A percentile compares a stretch with the other conserved stretches of the same genome.
Evolutionary conservation across 176 grass and related monocot species (phyloP).

Genomic region (Eragrostis curvula): DNA sequence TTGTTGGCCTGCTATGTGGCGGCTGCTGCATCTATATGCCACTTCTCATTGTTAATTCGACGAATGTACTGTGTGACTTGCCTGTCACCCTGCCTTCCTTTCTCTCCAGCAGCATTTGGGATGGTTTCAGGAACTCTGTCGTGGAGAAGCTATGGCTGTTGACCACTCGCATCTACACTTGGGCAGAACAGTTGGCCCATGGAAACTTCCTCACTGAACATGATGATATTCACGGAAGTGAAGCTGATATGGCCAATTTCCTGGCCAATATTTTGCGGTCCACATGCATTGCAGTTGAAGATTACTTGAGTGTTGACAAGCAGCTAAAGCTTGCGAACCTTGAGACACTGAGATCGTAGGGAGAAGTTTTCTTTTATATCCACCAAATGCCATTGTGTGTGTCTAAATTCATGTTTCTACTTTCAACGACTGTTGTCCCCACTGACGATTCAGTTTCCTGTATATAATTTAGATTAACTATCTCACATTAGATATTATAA

Average conservation of each 20-base stretch:
- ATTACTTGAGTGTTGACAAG: conserved; percentile 75
- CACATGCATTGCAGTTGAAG: conserved; percentile 73
- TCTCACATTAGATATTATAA: not conserved
- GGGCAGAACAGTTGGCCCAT: conserved; percentile 47
- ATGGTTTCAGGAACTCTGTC: conserved; percentile 45
- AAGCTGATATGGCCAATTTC: conserved; percentile 55
- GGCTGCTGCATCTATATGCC: conserved; percentile 88
- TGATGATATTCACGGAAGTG: conserved; percentile 52
- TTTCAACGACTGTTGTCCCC: conserved; percentile 4
- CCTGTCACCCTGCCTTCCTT: conserved; percentile 79
- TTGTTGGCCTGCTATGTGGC: conserved; percentile 78
- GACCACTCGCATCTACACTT: conserved; percentile 56
- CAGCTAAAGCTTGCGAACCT: conserved; percentile 76
- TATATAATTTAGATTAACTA: conserved; percentile 39
- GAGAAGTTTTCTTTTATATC: conserved; percentile 36
- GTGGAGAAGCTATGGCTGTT: conserved; percentile 76
- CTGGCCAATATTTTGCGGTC: conserved; percentile 54
- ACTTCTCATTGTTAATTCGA: conserved; percentile 74
- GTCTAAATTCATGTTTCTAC: conserved; percentile 23
- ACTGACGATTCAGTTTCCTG: conserved; percentile 27
- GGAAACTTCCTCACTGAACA: conserved; percentile 20
- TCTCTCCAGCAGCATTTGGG: conserved; percentile 64
- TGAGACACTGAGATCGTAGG: conserved; percentile 49
- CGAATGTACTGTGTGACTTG: conserved; percentile 69
- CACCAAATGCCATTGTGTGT: conserved; percentile 18